Base-by-base conservation (phyloP, 176 grass and related monocot species). In the Poa pratensis region DNA sequence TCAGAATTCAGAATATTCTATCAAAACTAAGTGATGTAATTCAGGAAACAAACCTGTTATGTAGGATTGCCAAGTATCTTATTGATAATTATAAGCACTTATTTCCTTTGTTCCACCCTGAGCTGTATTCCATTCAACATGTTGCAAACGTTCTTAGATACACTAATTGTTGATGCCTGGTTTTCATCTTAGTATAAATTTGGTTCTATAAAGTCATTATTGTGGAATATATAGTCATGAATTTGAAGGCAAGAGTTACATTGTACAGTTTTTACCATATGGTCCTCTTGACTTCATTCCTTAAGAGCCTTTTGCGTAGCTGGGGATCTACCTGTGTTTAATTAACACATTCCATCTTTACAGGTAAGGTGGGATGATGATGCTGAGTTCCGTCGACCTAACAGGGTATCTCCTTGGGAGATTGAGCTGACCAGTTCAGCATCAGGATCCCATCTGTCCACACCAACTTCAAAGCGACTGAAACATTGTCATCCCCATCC, bases 391-490 rank as follows among this genome's bases (percentile, higher is more conserved):
- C 60, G 65, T 79, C 84, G 82, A 22, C 81, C 74, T 43, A 94
- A 87, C 83, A 91, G 91, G 84, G 84, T 99, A 22, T 99, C 96
- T 65, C 96, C 96, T 87, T 99, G 96, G 96, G 96, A 99, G 81
- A 92, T 99, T 59, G 96, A 94, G 81, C 84, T 85, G 79, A 92
- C 83, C 20, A 81, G 86, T 88, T 81, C 90, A 53, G 65, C 83
- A 82, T 79, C 89, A 83, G 82, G 90, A 65, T 88, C 91, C 24
- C 89, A 87, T 78, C 30, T 96, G 62, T 77, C 74, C 18, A 49
- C 82, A 37, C 75, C 91, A 65, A 82, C 70, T 73, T 90, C 88
- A 6, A 99, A 96, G 75, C 79, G 96, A 65, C 60, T 92, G 42
- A 99, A 99, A 75, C 68, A 84, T 51, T 90, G 71, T 85, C 72